These are phyloP conservation scores for Cryptococcus sp. DNA, from an alignment of 1,284 basidiomycete species.

Conservation along the genomic window DNA sequence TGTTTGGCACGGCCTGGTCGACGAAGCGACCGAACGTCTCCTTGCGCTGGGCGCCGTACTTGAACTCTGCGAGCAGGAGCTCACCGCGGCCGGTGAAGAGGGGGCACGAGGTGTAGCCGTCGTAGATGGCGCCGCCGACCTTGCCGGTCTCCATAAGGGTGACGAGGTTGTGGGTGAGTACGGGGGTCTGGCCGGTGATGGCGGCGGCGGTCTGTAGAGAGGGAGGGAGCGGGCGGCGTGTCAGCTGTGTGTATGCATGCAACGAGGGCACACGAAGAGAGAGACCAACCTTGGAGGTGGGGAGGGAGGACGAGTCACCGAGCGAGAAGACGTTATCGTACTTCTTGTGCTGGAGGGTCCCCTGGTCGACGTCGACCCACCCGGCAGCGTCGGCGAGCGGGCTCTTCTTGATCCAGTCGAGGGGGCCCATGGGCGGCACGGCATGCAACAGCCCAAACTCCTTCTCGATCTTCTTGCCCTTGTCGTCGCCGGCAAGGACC, in stretches of 20 bases:
- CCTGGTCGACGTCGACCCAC: conserved; percentile 82
- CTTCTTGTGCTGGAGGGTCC: conserved; percentile 78
- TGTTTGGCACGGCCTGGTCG: conserved; percentile 65
- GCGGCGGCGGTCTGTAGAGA: conserved; percentile 73
- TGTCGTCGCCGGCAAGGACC: conserved; percentile 57
- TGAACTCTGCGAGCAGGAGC: conserved; percentile 81
- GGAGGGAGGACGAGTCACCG: conserved; percentile 85
- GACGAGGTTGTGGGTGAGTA: conserved; percentile 84
- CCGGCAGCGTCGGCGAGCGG: conserved; percentile 75
- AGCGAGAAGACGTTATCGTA: conserved; percentile 79
- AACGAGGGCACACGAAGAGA: background rate
- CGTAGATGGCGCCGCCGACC: conserved; percentile 64
- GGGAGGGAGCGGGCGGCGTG: background rate
- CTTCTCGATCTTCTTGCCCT: conserved; percentile 60
- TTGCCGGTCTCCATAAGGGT: conserved; percentile 69
- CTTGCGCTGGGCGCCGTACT: conserved; percentile 77
- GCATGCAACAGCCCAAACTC: conserved; percentile 85
- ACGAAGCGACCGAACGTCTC: conserved; percentile 71
- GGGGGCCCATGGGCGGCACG: conserved; percentile 85
- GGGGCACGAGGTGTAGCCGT: conserved; percentile 64
- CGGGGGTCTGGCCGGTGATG: conserved; percentile 86
- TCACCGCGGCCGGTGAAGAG: conserved; percentile 53
- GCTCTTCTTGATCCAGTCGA: conserved; percentile 72
- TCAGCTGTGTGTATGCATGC: background rate
- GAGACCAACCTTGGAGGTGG: conserved; percentile 71